Base-by-base conservation (phyloP, 2,329 filamentous ascomycete species). In the Alternaria burnsii region DNA sequence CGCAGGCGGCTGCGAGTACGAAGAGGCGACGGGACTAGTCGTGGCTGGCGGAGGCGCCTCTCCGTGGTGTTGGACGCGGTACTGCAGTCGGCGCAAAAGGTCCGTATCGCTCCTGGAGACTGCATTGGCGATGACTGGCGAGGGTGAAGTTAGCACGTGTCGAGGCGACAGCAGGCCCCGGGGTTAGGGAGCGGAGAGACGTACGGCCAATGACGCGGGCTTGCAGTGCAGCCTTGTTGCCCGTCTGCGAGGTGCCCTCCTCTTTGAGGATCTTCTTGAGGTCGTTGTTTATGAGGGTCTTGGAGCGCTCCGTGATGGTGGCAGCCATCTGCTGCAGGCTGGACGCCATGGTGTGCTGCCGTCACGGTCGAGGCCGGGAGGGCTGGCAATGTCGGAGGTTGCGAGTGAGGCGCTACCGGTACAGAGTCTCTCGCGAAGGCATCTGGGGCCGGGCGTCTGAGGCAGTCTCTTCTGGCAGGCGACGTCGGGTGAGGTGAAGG, bases 161-260 rank as follows among this genome's bases (percentile, higher is more conserved):
- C 16, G 52, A 36, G 59, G 44, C 38, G 57, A 53, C 44, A 41
- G 46, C 24, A 40, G 38, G 61, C 26, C n/a, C 50, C 20, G 16
- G 9, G 54, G 53, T 43, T 38, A 14, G 46, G 30, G 42, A 59
- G 59, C 47, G 51, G 63, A 59, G 53, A 57, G 63, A 88, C 91
- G 80, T 84, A 98, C 95, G 87, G 60, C 87, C 83, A 65, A 90
- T 87, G 62, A 97, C 91, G 71, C 94, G 89, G 59, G 82, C 82
- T 79, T 97, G 93, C 61, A 98, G 82, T 42, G 91, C 87, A 34
- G 88, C 87, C 83, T 99, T 99, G 72, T 95, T 90, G 20, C 95
- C 95, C 28, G 90, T 91, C 67, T 87, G 86, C 36, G 97, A 83
- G 24, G 59, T 46, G 47, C 88, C 86, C 80, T 97, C 92, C 62